Evolutionary conservation across 345 rosid genomes (phyloP).

Genomic region (Linum trigynum): DNA sequence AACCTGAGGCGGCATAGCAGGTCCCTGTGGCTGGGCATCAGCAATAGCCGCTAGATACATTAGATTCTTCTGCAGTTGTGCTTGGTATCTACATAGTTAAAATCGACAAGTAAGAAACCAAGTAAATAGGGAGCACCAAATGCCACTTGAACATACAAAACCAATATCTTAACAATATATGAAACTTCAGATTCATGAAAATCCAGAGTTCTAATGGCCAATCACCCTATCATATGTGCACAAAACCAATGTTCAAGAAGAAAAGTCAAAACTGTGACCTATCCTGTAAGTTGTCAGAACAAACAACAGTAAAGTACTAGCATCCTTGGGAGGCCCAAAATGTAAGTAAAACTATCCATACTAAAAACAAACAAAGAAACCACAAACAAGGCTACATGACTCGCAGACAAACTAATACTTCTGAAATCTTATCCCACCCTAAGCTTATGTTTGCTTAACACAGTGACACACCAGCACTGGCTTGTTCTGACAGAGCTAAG

Average conservation of each 20-base stretch:
- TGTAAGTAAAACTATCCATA: background rate
- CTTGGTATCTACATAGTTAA: constrained; percentile 47
- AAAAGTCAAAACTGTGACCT: background rate
- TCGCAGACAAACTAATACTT: background rate
- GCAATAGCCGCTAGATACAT: constrained; percentile 96
- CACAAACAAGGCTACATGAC: background rate
- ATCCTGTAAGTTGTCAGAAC: background rate
- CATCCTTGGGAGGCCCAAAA: background rate
- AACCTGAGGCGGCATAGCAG: constrained; percentile 56
- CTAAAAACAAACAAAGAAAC: background rate
- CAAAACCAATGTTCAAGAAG: too few species aligned
- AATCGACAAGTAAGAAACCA: background rate
- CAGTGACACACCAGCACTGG: too few species aligned
- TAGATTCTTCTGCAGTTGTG: constrained; percentile 77
- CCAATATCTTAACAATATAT: background rate
- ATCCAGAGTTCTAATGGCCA: background rate
- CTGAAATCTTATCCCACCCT: background rate
- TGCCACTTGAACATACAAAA: background rate
- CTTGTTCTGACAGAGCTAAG: background rate
- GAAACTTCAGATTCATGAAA: too few species aligned
- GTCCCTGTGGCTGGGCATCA: constrained; percentile 81
- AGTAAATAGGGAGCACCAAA: background rate
- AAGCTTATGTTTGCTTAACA: background rate
- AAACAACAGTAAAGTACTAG: background rate
- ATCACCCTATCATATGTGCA: background rate